Evolutionary conservation across 352 stramenopile genomes (phyloP).

Genomic region (Pythium phragmiticola): DNA sequence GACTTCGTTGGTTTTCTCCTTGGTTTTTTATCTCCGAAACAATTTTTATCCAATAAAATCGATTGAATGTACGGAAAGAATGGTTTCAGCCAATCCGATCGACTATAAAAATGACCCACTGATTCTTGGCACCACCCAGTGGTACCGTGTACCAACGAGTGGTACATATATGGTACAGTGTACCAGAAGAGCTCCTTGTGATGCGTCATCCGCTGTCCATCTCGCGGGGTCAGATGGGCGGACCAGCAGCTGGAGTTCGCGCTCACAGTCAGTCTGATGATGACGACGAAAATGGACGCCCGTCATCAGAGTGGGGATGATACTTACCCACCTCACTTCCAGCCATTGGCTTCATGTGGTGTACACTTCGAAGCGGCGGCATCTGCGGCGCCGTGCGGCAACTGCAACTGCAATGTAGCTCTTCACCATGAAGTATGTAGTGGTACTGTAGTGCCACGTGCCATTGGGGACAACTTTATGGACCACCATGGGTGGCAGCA

Average conservation of each 20-base stretch:
- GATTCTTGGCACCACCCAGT: not conserved
- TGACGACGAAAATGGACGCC: constrained; percentile 9
- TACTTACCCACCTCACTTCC: not conserved
- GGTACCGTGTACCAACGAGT: constrained; percentile 10
- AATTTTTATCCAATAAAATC: not conserved
- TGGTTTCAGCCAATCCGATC: not conserved
- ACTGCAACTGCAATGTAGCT: constrained; percentile 14
- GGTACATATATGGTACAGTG: constrained; percentile 11
- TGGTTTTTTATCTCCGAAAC: not conserved
- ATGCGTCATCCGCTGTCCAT: constrained; percentile 22
- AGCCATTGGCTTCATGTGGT: not conserved
- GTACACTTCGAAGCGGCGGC: not conserved
- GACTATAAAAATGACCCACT: not conserved
- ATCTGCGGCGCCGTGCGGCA: not conserved
- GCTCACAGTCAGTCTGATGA: constrained; percentile 20
- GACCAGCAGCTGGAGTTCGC: not conserved
- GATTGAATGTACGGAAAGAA: not conserved
- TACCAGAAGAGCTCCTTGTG: constrained; percentile 1
- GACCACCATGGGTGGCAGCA: no score
- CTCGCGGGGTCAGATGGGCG: constrained; percentile 13
- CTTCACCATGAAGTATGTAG: not conserved
- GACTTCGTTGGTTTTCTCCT: constrained; percentile 17
- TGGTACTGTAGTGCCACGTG: not conserved
- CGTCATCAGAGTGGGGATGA: constrained; percentile 21
- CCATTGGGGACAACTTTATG: no score